phyloP scores from a whole-genome alignment of 352 stramenopile genomes.

The Globisporangium orthogonon region DNA sequence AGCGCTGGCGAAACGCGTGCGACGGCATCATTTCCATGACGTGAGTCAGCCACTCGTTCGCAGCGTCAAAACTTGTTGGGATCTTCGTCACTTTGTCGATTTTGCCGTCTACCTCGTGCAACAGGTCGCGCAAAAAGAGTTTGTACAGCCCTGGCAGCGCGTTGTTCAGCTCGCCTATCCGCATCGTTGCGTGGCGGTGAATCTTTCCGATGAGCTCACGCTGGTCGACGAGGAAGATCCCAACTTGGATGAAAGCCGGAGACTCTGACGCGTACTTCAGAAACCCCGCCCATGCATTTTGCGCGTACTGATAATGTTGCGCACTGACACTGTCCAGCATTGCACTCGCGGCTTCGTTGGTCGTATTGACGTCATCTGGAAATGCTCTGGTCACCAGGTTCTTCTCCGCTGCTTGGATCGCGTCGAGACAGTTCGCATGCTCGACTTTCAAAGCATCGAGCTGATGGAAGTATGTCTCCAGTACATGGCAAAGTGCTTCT shows the following conservation, averaged over 20 bases:
- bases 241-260: constrained; percentile 33
- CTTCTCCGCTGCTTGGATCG: constrained; percentile 4
- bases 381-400: constrained; percentile 7
- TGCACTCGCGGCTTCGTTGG: not conserved
- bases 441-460: constrained; percentile 24
- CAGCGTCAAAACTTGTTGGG: constrained; percentile 41
- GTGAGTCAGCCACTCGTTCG: constrained; percentile 37
- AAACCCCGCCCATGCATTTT: constrained; percentile 31
- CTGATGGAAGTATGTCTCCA: constrained; percentile 27
- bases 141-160: constrained; percentile 45
- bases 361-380: constrained; percentile 14
- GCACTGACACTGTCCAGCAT: constrained; percentile 13
- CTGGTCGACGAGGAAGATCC: constrained; percentile 52
- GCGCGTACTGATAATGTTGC: constrained; percentile 30
- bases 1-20: constrained; percentile 35
- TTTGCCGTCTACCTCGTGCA: constrained; percentile 41
- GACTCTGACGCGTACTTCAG: constrained; percentile 26
- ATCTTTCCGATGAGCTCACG: constrained; percentile 28
- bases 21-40: constrained; percentile 49
- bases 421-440: constrained; percentile 24
- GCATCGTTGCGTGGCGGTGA: constrained; percentile 18
- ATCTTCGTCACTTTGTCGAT: constrained; percentile 63
- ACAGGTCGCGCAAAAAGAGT: constrained; percentile 32
- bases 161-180: constrained; percentile 33
- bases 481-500: constrained; percentile 15